Percentiles rank a stretch among this genome's conserved stretches.
These are phyloP conservation scores for Forsythia viridissima DNA, from an alignment of 257 asterid species.

Conservation along the genomic window DNA sequence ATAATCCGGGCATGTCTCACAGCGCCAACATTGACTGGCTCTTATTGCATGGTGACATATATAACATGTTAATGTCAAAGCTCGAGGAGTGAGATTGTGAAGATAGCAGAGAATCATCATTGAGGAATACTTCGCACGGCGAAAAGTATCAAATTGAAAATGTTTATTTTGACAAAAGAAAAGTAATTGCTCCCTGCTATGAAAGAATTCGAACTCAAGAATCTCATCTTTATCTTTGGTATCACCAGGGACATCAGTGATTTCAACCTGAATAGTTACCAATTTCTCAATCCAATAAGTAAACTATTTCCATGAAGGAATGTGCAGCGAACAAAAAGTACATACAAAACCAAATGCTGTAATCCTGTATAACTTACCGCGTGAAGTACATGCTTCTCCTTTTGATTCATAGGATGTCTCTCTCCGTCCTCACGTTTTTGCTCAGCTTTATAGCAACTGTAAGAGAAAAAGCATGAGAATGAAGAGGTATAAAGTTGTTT, in stretches of 20 bases:
- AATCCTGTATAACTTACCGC: slow-evolving; percentile 53
- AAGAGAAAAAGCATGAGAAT: slow-evolving; percentile 5
- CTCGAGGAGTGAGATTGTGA: slow-evolving; percentile 98
- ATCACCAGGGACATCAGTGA: slow-evolving; percentile 65
- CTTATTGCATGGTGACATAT: slow-evolving; percentile 79
- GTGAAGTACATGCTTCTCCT: slow-evolving; percentile 76
- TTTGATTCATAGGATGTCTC: slow-evolving; percentile 81
- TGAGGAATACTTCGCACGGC: slow-evolving; percentile 97
- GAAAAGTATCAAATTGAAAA: slow-evolving; percentile 94
- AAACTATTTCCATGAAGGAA: neutral
- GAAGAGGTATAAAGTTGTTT: too few relatives aligned
- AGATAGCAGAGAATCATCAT: slow-evolving; percentile 98
- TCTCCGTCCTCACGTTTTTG: slow-evolving; percentile 80
- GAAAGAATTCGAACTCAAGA: slow-evolving; percentile 95
- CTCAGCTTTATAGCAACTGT: slow-evolving; percentile 88
- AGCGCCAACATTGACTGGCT: slow-evolving; percentile 97
- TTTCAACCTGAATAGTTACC: slow-evolving; percentile 60
- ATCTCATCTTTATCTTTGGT: slow-evolving; percentile 83
- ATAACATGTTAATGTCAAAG: slow-evolving; percentile 71
- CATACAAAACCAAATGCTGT: neutral
- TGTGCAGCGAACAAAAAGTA: neutral
- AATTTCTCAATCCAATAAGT: slow-evolving; percentile 22
- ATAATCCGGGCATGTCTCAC: slow-evolving; percentile 93
- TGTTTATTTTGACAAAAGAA: slow-evolving; percentile 98
- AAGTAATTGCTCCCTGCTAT: slow-evolving; percentile 93